Percentiles rank a stretch among this genome's conserved stretches.
Conservation (phyloP, 2,329 filamentous ascomycete species). For the Colletotrichum orchidophilum region DNA sequence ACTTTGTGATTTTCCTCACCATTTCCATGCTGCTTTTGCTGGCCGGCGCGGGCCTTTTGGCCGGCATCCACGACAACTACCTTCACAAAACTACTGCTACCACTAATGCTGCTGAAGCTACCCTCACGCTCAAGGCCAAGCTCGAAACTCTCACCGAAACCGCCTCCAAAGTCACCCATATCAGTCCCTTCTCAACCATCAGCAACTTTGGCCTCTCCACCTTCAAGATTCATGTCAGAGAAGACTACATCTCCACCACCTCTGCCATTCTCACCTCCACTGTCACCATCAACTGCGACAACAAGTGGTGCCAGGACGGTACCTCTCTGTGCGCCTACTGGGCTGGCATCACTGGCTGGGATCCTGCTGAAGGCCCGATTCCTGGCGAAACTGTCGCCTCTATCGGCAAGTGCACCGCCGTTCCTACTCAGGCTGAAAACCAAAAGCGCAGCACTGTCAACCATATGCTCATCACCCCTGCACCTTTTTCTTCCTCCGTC, state of each 20-base stretch:
- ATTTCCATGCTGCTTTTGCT: not conserved
- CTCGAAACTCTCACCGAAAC: not conserved
- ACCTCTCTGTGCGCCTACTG: slow-evolving; percentile 41
- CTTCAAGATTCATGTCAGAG: not conserved
- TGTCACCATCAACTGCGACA: slow-evolving; percentile 36
- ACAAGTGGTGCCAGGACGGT: slow-evolving; percentile 38
- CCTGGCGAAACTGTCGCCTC: slow-evolving; percentile 41
- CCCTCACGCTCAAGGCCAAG: not conserved
- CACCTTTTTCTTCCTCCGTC: slow-evolving; percentile 32
- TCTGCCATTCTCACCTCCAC: not conserved
- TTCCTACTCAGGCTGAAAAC: not conserved
- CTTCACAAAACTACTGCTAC: not conserved
- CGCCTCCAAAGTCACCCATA: not conserved
- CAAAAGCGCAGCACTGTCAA: not conserved
- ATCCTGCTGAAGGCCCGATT: slow-evolving; percentile 38
- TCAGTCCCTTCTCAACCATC: not conserved
- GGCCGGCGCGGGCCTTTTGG: not conserved
- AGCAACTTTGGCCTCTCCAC: not conserved
- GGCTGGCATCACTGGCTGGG: slow-evolving; percentile 42
- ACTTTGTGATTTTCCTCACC: not conserved
- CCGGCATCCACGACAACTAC: not conserved
- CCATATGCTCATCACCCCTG: not conserved
- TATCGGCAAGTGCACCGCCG: slow-evolving; percentile 10
- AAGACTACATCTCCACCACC: not conserved
- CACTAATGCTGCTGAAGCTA: not conserved